Percentiles rank a stretch among this genome's conserved stretches.
phyloP scores from a whole-genome alignment of 805 yeast genomes.

The Spathaspora gorwiae region DNA sequence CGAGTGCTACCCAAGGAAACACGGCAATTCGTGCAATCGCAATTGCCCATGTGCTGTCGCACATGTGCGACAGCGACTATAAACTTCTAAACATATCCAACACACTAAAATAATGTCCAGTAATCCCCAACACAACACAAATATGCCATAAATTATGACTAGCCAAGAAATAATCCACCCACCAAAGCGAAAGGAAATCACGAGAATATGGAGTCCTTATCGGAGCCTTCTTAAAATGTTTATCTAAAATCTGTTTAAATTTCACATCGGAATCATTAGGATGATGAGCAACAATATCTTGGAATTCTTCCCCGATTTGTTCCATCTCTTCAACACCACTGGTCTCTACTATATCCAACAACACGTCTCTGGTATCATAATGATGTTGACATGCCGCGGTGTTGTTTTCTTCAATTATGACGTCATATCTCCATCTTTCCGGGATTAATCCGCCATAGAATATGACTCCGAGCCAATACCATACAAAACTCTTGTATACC shows the following conservation, averaged over 20 bases:
- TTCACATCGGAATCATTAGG: conserved; percentile 12
- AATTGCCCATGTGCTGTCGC: too few relatives aligned
- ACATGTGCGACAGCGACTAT: too few relatives aligned
- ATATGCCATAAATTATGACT: conserved; percentile 95
- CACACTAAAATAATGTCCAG: conserved; percentile 81
- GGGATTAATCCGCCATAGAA: conserved; percentile 87
- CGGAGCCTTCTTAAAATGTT: conserved; percentile 34
- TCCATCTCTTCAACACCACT: conserved; percentile 37
- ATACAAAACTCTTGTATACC: conserved; percentile 56
- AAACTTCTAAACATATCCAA: conserved; percentile 59
- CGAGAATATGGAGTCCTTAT: conserved; percentile 29
- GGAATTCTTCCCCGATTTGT: conserved; percentile 26
- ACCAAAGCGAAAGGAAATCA: conserved; percentile 62
- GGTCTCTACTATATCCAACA: conserved; percentile 30
- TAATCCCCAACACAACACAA: conserved; percentile 82
- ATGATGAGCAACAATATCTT: conserved; percentile 10
- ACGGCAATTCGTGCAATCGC: too few relatives aligned
- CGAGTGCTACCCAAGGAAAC: too few relatives aligned
- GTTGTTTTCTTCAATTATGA: conserved; percentile 39
- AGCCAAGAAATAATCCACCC: conserved; percentile 71
- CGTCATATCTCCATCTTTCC: conserved; percentile 79
- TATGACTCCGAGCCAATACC: conserved; percentile 79
- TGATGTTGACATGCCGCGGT: conserved; percentile 24
- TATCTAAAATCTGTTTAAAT: conserved; percentile 26
- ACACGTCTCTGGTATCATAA: conserved; percentile 25